Base-by-base conservation (phyloP, 2,329 filamentous ascomycete genomes). In the Colletotrichum sp. region DNA sequence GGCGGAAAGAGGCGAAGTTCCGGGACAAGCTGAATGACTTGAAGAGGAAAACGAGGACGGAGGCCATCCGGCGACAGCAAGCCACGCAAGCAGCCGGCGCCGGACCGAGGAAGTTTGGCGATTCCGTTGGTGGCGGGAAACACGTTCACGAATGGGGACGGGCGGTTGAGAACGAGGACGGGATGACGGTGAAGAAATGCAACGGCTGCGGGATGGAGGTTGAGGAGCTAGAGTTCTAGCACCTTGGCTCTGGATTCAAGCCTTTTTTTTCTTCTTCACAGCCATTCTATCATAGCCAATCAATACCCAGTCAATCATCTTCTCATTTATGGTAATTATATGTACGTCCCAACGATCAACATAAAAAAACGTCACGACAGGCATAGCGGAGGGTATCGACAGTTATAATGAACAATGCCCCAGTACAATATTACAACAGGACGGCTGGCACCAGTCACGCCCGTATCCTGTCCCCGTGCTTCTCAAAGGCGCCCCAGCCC, bases 61-160 rank as follows among this genome's bases (percentile, higher is more conserved):
- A 99, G 80, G 95, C 96, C 1, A 98, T 96, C 80, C 92, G 96
- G 71, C 88, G 96, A 66, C 93, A 93, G 80, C 90, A 92, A 71
- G 91, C 90, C 71, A 89, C 89, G 5, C 85, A 83, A 2, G 86
- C 85, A 18, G 91, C 90, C 71, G 89, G 89, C 4, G 85, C 84
- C 3, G 88, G 85, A 24, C 88, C 89, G 15, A 87, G 86, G 55
- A 89, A 88, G 75, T 98, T 98, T 87, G 96, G 96, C 0, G 95
- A 98, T 83, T 90, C 90, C 68, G 89, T 98, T 28, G 91, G 90
- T 6, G 89, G 87, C 62, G 89, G 90, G 8, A 94, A 91, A 81
- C 97, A 99, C 88, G 93, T 96, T 69, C 97, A 99, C 87, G 94
- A 98, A 83, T 99, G 97, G 90, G 93, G 92, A 0, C 88, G 93